Percentiles rank a stretch among this genome's conserved stretches.
Evolutionary conservation across 805 yeast species (phyloP).

Genomic region (Scheffersomyces spartinae): DNA sequence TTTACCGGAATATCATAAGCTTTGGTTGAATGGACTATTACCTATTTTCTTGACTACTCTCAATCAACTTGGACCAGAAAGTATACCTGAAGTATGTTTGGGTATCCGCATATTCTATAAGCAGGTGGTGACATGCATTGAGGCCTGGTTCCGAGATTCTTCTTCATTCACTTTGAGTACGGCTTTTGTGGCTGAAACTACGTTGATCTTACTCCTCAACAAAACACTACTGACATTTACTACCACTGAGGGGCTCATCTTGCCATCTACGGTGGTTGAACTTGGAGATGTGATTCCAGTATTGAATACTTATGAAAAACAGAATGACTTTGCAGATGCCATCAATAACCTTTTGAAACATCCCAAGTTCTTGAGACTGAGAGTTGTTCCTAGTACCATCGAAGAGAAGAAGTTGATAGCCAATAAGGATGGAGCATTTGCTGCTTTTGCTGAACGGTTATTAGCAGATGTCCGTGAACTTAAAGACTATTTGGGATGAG

Average conservation of each 20-base stretch:
- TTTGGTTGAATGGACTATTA: slow-evolving; percentile 83
- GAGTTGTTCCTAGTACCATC: slow-evolving; percentile 48
- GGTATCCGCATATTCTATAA: slow-evolving; percentile 51
- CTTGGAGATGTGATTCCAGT: slow-evolving; percentile 57
- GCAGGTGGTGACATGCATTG: slow-evolving; percentile 54
- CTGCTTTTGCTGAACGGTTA: no score
- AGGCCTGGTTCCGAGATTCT: slow-evolving; percentile 57
- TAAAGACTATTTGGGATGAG: no score
- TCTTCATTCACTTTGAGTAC: slow-evolving; percentile 26
- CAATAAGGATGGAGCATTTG: no score
- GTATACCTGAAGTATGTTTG: slow-evolving; percentile 53
- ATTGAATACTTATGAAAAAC: slow-evolving; percentile 45
- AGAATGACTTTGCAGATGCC: slow-evolving; percentile 47
- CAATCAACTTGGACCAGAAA: slow-evolving; percentile 49
- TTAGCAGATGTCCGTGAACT: no score
- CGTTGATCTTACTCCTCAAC: no score
- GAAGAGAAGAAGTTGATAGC: slow-evolving; percentile 71
- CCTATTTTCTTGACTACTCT: slow-evolving; percentile 53
- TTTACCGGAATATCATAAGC: slow-evolving; percentile 48
- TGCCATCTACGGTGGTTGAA: no score
- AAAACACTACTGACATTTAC: no score
- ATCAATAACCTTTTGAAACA: slow-evolving; percentile 70
- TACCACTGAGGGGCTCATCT: no score
- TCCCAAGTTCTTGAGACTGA: slow-evolving; percentile 68
- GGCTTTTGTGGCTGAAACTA: slow-evolving; percentile 27